Conservation (phyloP, 106 monocot species). For the Alisma plantagoaquatica region DNA sequence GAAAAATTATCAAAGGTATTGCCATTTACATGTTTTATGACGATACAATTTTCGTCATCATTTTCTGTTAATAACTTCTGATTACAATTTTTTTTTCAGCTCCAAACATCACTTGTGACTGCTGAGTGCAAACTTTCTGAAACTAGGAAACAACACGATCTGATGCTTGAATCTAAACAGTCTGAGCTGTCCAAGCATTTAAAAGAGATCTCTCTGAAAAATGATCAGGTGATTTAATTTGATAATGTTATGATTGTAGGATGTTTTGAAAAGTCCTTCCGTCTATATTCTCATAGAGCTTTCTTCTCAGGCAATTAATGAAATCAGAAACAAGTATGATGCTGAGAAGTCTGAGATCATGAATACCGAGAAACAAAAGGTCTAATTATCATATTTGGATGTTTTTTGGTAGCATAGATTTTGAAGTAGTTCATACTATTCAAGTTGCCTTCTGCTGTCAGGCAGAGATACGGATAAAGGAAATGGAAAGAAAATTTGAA, state of each 20-base stretch:
- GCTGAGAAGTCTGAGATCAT: slow-evolving; percentile 68
- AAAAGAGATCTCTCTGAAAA: slow-evolving; percentile 85
- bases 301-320: slow-evolving; percentile 81
- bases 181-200: slow-evolving; percentile 84
- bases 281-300: background rate
- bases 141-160: slow-evolving; percentile 68
- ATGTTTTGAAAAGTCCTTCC: slow-evolving; percentile 1
- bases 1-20: slow-evolving; percentile 73
- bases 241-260: background rate
- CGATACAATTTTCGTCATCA: too few species aligned
- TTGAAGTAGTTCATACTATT: background rate
- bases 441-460: slow-evolving; percentile 13
- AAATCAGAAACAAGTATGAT: slow-evolving; percentile 84
- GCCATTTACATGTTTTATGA: too few species aligned
- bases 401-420: background rate
- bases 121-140: slow-evolving; percentile 62
- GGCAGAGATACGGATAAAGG: slow-evolving; percentile 64
- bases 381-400: slow-evolving; percentile 2
- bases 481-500: slow-evolving; percentile 70
- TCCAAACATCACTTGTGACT: slow-evolving; percentile 49
- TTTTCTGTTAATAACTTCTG: too few species aligned
- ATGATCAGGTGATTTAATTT: slow-evolving; percentile 83
- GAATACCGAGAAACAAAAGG: slow-evolving; percentile 78
- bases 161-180: slow-evolving; percentile 84
- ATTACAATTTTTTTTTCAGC: slow-evolving; percentile 23